Conservation (phyloP, 768 basidiomycete genomes). For the Termitomyces sp. region DNA sequence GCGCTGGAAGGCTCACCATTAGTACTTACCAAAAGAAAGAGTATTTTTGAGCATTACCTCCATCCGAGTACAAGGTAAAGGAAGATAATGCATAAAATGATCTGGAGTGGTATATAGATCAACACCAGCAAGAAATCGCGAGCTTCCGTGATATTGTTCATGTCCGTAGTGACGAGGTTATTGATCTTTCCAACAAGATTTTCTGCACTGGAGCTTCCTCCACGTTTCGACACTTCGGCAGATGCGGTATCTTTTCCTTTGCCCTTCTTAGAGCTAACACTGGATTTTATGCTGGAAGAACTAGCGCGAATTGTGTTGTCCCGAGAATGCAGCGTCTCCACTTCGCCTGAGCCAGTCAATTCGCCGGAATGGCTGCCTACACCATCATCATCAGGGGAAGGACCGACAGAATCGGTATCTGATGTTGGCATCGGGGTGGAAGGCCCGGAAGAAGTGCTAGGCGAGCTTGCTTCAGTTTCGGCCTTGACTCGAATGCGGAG, state of each 20-base stretch:
- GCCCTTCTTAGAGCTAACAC: slow-evolving; percentile 8
- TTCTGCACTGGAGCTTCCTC: slow-evolving; percentile 20
- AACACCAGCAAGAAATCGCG: slow-evolving; percentile 31
- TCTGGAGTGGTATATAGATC: slow-evolving; percentile 36
- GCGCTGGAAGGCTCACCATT: slow-evolving; percentile 28
- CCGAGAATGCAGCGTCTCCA: slow-evolving; percentile 15
- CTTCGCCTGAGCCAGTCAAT: slow-evolving; percentile 6
- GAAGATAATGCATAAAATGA: slow-evolving; percentile 35
- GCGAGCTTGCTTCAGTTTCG: slow-evolving; percentile 18
- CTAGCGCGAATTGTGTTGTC: slow-evolving; percentile 15
- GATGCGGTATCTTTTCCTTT: slow-evolving; percentile 7
- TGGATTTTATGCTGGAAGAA: slow-evolving; percentile 13
- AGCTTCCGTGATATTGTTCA: slow-evolving; percentile 30
- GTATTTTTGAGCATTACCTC: slow-evolving; percentile 26
- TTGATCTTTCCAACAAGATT: slow-evolving; percentile 74
- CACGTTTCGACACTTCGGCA: slow-evolving; percentile 5
- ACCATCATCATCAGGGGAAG: slow-evolving; percentile 1
- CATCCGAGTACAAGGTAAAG: slow-evolving; percentile 44
- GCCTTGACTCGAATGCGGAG: slow-evolving; percentile 61
- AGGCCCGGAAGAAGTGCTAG: slow-evolving; percentile 3
- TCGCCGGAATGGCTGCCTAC: slow-evolving; percentile 1
- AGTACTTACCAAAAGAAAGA: slow-evolving; percentile 1
- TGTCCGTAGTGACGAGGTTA: slow-evolving; percentile 68
- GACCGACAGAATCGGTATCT: slow-evolving; percentile 9
- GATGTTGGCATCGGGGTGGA: slow-evolving; percentile 13